phyloP scores from a whole-genome alignment of 2,329 filamentous ascomycete genomes.

The Trichoderma semiorbis region DNA sequence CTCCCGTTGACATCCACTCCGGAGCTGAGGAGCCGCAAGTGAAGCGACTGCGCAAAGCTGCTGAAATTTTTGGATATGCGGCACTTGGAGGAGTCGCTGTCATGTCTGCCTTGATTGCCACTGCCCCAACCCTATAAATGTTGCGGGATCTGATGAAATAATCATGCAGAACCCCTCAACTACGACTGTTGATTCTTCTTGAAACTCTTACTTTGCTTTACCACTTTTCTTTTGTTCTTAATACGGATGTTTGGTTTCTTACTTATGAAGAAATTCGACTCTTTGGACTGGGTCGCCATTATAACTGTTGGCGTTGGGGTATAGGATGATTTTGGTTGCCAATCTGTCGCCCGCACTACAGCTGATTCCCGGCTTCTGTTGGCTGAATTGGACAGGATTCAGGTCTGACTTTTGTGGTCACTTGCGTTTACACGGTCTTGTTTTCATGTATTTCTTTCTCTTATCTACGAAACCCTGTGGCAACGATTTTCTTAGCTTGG shows the following conservation, averaged over 20 bases:
- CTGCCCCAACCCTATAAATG: constrained; percentile 30
- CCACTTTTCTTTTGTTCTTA: neutral
- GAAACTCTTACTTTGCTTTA: neutral
- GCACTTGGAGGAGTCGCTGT: constrained; percentile 39
- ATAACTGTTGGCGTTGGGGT: neutral
- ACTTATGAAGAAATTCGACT: neutral
- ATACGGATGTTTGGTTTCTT: neutral
- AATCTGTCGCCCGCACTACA: neutral
- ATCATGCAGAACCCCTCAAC: neutral
- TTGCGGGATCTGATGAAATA: neutral
- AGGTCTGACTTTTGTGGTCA: neutral
- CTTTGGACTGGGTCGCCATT: neutral
- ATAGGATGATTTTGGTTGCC: neutral
- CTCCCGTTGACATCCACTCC: neutral
- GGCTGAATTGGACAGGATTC: neutral
- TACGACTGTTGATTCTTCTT: neutral
- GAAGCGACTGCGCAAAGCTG: constrained; percentile 35
- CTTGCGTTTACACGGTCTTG: neutral
- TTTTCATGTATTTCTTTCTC: neutral
- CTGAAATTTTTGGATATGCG: constrained; percentile 36
- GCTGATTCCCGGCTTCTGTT: neutral
- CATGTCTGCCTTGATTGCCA: constrained; percentile 39
- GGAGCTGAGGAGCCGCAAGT: constrained; percentile 19
- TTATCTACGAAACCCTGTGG: constrained; percentile 1
- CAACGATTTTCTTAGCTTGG: neutral